Evolutionary conservation across 2,329 filamentous ascomycete genomes (phyloP), one percentile per base, ranked within the genome.

Genomic region (Teratosphaeriaceae sp.): DNA sequence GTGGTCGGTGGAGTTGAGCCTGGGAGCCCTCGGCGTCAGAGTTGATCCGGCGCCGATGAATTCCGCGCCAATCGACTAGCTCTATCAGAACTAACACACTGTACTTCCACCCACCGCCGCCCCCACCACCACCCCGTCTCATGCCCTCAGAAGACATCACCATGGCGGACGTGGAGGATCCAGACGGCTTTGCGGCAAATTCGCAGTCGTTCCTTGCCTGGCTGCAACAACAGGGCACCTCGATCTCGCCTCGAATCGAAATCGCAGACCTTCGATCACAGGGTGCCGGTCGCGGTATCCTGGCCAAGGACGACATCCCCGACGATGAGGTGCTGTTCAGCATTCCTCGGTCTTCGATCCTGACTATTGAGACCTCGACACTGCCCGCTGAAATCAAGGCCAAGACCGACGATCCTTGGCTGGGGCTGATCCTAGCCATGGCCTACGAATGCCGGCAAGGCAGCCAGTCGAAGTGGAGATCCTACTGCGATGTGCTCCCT

Each of bases 251-350:
- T 26, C 81, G 80, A 52, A 75, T 84, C 48, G 59, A 66, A 47
- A 59, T 84, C 21, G 68, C 69, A 38, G 79, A 84, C 64, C 60
- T 83, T 44, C 70, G 79, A 56, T 61, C 65, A 40, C 64, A 65
- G 49, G 70, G 72, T 58, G 73, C 75, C 55, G 80, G 80, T 44
- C 69, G 80, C 67, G 80, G 79, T 54, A 73, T 84, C 13, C 85
- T 94, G 55, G 85, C 88, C 20, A 74, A 68, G 18, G 62, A 74
- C 45, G 78, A 87, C 49, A 86, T 95, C 42, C 67, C 72, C 15
- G 75, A 84, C 53, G 85, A 88, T 47, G 85, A 87, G 44, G 76
- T 83, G 37, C 75, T 94, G 33, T 94, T 94, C 69, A 82, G 79
- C 36, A 85, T 94, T 48, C 87, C 88, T 2, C 79, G 85, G 48